Base-by-base conservation (phyloP, 805 yeast species). In the Ogataea polymorpha region DNA sequence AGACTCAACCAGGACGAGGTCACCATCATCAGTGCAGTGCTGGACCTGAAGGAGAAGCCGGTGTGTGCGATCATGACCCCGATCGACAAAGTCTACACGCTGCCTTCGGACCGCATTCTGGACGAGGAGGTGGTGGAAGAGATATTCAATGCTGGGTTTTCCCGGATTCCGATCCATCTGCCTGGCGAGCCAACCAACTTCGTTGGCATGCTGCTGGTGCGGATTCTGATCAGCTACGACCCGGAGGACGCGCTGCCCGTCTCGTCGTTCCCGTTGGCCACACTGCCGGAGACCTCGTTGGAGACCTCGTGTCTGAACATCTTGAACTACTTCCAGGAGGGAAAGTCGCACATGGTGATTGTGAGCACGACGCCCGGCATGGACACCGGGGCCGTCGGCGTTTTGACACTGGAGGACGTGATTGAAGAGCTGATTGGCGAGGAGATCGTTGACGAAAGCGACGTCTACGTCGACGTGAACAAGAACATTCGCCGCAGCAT, bases 371-470 rank as follows among this genome's bases (percentile, higher is more conserved):
- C 72, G 32, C 98, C 98, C 0, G 99, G 99, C 32, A 77, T 74
- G 52, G 71, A 72, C 28, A 57, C 63, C 16, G 97, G 97, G 15
- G 93, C 96, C 1, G 61, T 84, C 23, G 99, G 99, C 49, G 95
- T 91, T 8, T 70, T 91, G 32, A 91, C 99, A 1, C 70, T 91
- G 46, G 99, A 91, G 65, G 99, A 91, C 59, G 97, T 91, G n/a
- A 93, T 91, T 58, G 99, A 91, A 63, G 99, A 91, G 65, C 73
- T 91, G 49, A 91, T 91, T 62, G 99, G 99, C 37, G 98, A 91
- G 65, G 99, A 91, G 62, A 91, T 91, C 56, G 91, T 91, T 30
- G 99, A 91, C 59, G 99, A 91, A 66, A 80, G 89, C 17, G 99
- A 91, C 60, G 97, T 93, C 14, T 89, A 85, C 57, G 77, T 90